phyloP scores from a whole-genome alignment of 1,284 basidiomycete genomes.

The Microbotryomycetes sp. region DNA sequence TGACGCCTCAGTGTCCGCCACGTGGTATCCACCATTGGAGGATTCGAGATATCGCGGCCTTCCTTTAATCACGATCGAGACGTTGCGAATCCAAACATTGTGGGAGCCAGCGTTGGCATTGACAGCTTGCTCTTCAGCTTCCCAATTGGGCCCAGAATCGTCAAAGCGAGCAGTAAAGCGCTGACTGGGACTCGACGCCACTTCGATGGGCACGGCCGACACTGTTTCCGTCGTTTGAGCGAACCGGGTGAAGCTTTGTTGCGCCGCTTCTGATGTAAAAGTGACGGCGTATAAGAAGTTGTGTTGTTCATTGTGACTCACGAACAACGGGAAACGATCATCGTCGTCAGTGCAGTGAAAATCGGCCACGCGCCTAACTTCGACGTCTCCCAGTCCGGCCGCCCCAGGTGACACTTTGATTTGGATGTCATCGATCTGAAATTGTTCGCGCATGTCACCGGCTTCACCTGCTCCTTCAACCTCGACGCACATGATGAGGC shows the following conservation, averaged over 20 bases:
- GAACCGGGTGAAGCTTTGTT: constrained; percentile 27
- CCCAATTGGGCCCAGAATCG: neutral
- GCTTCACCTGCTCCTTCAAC: constrained; percentile 2
- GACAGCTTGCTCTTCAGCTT: constrained; percentile 31
- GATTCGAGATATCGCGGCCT: constrained; percentile 50
- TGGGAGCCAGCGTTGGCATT: neutral
- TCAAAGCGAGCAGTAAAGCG: constrained; percentile 18
- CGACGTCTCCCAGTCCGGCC: constrained; percentile 7
- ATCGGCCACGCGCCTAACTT: constrained; percentile 8
- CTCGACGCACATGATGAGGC: constrained; percentile 21
- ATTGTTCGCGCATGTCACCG: neutral
- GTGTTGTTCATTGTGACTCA: constrained; percentile 67
- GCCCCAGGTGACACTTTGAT: constrained; percentile 9
- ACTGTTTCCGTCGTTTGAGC: constrained; percentile 5
- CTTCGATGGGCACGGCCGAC: constrained; percentile 17
- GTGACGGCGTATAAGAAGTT: constrained; percentile 79
- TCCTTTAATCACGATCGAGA: constrained; percentile 69
- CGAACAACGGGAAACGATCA: constrained; percentile 56
- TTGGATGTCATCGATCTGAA: constrained; percentile 18
- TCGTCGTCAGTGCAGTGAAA: no score
- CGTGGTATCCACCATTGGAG: neutral
- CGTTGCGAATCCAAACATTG: constrained; percentile 54
- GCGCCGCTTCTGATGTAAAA: constrained; percentile 44
- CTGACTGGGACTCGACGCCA: constrained; percentile 18
- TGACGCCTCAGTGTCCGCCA: no score